A percentile compares a stretch with the other conserved stretches of the same genome.
Conservation (phyloP, 768 basidiomycete genomes). For the Kondoa subrosea region DNA sequence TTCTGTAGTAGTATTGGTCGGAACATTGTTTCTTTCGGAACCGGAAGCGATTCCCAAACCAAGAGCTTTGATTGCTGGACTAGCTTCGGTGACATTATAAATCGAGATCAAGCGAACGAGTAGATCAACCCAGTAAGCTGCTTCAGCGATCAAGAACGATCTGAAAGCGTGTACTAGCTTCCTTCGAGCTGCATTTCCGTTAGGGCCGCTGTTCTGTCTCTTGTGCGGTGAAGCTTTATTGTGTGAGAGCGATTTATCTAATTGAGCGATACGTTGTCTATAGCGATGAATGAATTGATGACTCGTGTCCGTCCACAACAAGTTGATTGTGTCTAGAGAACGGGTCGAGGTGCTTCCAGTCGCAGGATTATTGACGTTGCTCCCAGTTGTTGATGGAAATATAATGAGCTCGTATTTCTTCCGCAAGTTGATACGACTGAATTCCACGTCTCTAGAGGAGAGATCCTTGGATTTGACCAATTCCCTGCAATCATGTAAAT, state of each 20-base stretch:
- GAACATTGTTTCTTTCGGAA: slow-evolving; percentile 9
- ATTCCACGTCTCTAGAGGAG: not conserved
- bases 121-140: slow-evolving; percentile 75
- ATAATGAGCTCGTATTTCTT: not conserved
- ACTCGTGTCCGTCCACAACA: slow-evolving; percentile 84
- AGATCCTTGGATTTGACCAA: not conserved
- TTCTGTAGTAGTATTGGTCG: not conserved
- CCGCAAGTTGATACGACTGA: not conserved
- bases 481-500: no score
- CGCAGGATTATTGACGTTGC: slow-evolving; percentile 12
- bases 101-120: slow-evolving; percentile 55
- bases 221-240: slow-evolving; percentile 6
- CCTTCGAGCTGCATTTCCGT: slow-evolving; percentile 53
- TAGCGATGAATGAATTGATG: slow-evolving; percentile 68
- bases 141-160: slow-evolving; percentile 74
- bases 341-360: not conserved
- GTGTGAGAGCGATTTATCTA: slow-evolving; percentile 40
- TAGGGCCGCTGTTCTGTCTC: slow-evolving; percentile 1
- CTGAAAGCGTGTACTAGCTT: slow-evolving; percentile 75
- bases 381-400: not conserved
- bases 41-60: slow-evolving; percentile 34
- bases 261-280: slow-evolving; percentile 52
- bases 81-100: slow-evolving; percentile 52
- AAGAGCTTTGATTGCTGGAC: slow-evolving; percentile 43
- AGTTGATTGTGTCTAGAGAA: slow-evolving; percentile 51